Percentiles rank a stretch among this genome's conserved stretches.
These are phyloP conservation scores for Lachancea thermotolerans DNA, from an alignment of 805 yeast species.

Conservation along the genomic window DNA sequence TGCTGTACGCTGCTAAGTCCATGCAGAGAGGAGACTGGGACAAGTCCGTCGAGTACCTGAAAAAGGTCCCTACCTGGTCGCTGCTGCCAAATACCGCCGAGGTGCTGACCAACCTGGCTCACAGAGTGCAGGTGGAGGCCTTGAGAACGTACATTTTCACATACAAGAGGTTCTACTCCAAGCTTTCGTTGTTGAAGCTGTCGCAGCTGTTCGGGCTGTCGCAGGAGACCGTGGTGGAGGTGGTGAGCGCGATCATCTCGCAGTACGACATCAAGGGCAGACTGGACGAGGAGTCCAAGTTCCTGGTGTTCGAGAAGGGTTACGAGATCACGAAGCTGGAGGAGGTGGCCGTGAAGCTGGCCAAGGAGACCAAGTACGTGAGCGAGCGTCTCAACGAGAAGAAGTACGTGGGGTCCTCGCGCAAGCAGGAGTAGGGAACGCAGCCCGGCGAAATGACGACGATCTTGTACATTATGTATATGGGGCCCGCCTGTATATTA, in stretches of 20 bases:
- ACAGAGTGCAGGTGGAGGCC: conserved; percentile 82
- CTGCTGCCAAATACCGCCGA: conserved; percentile 63
- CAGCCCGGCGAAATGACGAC: neutral
- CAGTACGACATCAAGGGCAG: conserved; percentile 67
- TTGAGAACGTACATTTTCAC: conserved; percentile 88
- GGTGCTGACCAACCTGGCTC: conserved; percentile 63
- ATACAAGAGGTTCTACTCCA: conserved; percentile 68
- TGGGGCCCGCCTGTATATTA: neutral
- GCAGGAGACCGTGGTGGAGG: conserved; percentile 47
- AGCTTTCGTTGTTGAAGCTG: conserved; percentile 62
- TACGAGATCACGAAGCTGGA: conserved; percentile 80
- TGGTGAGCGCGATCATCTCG: conserved; percentile 69
- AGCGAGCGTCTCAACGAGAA: conserved; percentile 26
- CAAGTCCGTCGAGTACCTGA: conserved; percentile 60
- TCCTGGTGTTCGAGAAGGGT: conserved; percentile 64
- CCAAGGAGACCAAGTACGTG: conserved; percentile 30
- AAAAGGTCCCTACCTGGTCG: conserved; percentile 65
- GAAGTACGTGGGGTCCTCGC: conserved; percentile 5
- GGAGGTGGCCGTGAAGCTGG: conserved; percentile 76
- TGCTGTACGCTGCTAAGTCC: conserved; percentile 85
- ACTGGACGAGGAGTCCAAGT: conserved; percentile 57
- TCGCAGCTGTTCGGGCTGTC: conserved; percentile 60
- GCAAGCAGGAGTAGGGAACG: conserved; percentile 5
- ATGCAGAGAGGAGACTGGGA: conserved; percentile 89
- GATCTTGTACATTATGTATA: conserved; percentile 8